These are phyloP conservation scores for Syzygium grande DNA, from an alignment of 345 rosid genomes.

Conservation along the genomic window DNA sequence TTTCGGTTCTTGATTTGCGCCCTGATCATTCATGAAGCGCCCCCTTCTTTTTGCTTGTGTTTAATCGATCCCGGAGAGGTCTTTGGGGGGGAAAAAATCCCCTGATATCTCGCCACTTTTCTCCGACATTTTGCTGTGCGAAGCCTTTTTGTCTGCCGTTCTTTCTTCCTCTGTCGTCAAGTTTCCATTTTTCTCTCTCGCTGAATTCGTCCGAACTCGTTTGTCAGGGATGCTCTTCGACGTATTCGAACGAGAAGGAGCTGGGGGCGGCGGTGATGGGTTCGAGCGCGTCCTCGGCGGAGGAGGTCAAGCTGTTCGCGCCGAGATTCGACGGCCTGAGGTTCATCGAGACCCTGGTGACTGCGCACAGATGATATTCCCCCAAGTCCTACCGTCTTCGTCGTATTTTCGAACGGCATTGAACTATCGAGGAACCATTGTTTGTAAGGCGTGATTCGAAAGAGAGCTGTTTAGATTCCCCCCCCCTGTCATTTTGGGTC, in stretches of 20 bases:
- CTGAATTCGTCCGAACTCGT: neutral
- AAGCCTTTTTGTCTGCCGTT: neutral
- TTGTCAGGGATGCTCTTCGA: constrained; percentile 10
- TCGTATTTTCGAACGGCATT: neutral
- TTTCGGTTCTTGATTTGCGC: neutral
- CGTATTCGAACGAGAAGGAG: constrained; percentile 2
- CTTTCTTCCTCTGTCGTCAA: neutral
- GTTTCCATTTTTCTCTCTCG: neutral
- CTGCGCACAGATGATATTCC: constrained; percentile 40
- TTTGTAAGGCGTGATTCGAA: neutral
- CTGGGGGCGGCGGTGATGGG: neutral
- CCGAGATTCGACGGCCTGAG: constrained; percentile 57
- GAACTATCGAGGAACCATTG: neutral
- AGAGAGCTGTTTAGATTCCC: neutral
- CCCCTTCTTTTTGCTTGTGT: neutral
- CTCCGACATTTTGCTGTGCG: neutral
- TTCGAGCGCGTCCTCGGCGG: neutral
- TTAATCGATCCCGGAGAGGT: neutral
- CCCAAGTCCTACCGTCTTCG: neutral
- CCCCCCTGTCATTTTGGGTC: neutral
- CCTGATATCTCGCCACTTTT: neutral
- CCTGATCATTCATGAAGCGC: too few species aligned
- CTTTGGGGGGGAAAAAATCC: neutral
- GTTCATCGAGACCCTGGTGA: constrained; percentile 60
- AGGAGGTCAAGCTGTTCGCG: constrained; percentile 27